Conservation (phyloP, 441 rosid genomes). For the Sinapis alba region DNA sequence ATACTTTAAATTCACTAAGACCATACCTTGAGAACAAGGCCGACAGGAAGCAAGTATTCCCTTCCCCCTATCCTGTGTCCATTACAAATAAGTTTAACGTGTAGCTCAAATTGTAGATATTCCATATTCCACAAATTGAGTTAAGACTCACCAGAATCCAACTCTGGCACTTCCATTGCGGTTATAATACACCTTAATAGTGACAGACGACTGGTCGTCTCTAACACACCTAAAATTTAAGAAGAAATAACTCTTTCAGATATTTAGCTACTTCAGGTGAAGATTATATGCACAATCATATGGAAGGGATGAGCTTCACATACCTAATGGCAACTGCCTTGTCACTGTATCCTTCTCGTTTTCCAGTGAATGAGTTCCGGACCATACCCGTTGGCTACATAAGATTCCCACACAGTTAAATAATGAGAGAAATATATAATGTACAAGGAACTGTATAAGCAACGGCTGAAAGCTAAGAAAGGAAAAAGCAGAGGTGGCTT, state of each 20-base stretch:
- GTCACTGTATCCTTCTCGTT: constrained; percentile 85
- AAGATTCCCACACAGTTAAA: constrained; percentile 41
- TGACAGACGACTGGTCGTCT: constrained; percentile 88
- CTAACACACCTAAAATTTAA: constrained; percentile 78
- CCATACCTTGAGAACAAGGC: constrained; percentile 83
- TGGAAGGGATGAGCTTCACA: constrained; percentile 16
- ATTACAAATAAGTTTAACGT: constrained; percentile 32
- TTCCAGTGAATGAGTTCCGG: constrained; percentile 81
- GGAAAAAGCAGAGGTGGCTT: constrained; percentile 42
- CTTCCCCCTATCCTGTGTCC: constrained; percentile 76
- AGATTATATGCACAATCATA: constrained; percentile 16
- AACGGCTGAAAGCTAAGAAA: neutral
- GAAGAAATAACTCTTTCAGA: constrained; percentile 2
- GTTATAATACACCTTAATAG: constrained; percentile 84
- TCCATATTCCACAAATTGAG: constrained; percentile 8
- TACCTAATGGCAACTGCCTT: constrained; percentile 92
- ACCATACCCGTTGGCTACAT: constrained; percentile 89
- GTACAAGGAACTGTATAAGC: constrained; percentile 20
- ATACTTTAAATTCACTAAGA: constrained; percentile 17
- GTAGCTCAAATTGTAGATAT: constrained; percentile 21
- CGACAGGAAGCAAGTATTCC: constrained; percentile 92
- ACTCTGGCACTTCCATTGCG: constrained; percentile 95
- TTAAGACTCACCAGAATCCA: constrained; percentile 86
- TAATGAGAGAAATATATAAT: constrained; percentile 18
- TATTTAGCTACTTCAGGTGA: constrained; percentile 18